Evolutionary conservation across 768 basidiomycete genomes (phyloP), one percentile per base, ranked within the genome.

Genomic region (Tephrocybe sp.): DNA sequence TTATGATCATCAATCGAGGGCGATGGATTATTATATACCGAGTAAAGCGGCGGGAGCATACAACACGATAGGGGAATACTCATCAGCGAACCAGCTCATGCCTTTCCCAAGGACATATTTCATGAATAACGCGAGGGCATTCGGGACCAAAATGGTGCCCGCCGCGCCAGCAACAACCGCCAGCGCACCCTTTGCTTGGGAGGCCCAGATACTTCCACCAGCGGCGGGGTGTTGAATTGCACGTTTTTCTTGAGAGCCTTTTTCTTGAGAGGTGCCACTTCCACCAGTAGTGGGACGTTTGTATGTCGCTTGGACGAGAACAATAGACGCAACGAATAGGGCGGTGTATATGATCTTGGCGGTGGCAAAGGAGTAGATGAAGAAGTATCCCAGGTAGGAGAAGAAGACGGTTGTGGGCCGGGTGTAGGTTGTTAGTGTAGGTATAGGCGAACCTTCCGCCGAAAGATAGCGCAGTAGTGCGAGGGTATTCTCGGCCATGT

Each of bases 401-500:
- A 86, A 89, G 72, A 87, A 98, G 38, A 94, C 86, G 2, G 85
- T 88, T 6, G 76, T 69, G 0, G 87, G 86, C 22, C 69, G 69
- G 16, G 67, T 68, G 58, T 77, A 78, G 21, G 71, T 62, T 8
- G 79, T 80, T 11, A 91, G 72, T 1, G 70, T 70, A 0, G 87
- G 82, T n/a, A 93, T 69, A 8, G 88, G 85, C 0, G 86, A 93
- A 7, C 67, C 73, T 1, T 78, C 62, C 0, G 85, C 83, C 0
- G 91, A 84, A 16, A 97, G 77, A 64, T 89, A 78, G 29, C 75
- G 74, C 18, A 95, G 69, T 15, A 97, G 79, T 0, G 88, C 88
- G 12, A 94, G 80, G 2, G 83, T 76, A 56, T 97, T 97, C 52
- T 91, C 88, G 18, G 79, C 93, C 84, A 97, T 94, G 68, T 97